Evolutionary conservation across 495 filamentous ascomycete genomes (phyloP).

Genomic region (Apiosordaria backusii): DNA sequence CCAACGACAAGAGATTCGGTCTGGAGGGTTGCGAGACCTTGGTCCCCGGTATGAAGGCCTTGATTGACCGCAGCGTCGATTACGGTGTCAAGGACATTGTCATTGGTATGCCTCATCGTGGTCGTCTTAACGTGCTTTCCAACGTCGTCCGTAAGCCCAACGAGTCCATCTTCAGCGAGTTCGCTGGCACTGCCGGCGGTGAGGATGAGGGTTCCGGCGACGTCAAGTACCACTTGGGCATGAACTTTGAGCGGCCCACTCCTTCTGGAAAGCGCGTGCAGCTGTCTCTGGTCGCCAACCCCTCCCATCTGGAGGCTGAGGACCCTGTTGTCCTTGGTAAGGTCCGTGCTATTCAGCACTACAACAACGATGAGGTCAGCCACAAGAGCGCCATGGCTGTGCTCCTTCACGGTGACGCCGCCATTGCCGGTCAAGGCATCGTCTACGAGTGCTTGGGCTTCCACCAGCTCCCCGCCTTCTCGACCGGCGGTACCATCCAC

Average conservation of each 20-base stretch:
- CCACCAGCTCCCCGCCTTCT: slow-evolving; percentile 90
- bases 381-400: slow-evolving; percentile 92
- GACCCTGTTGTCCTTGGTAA: slow-evolving; percentile 97
- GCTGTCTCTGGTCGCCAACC: slow-evolving; percentile 95
- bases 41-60: slow-evolving; percentile 97
- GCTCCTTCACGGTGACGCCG: slow-evolving; percentile 92
- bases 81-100: slow-evolving; percentile 98
- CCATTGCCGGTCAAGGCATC: slow-evolving; percentile 92
- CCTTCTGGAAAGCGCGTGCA: slow-evolving; percentile 98
- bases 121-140: slow-evolving; percentile 94
- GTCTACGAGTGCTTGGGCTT: slow-evolving; percentile 99
- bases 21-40: slow-evolving; percentile 94
- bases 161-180: slow-evolving; percentile 99
- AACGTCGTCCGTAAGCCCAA: slow-evolving; percentile 99
- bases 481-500: slow-evolving; percentile 95
- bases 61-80: slow-evolving; percentile 97
- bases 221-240: slow-evolving; percentile 98
- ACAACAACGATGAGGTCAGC: slow-evolving; percentile 90
- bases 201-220: slow-evolving; percentile 96
- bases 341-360: slow-evolving; percentile 96
- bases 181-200: slow-evolving; percentile 81
- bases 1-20: slow-evolving; percentile 99
- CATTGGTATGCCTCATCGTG: slow-evolving; percentile 99
- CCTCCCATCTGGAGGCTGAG: slow-evolving; percentile 96
- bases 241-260: slow-evolving; percentile 99